Conservation (phyloP, 352 stramenopile species). For the Phytopythium cucurbitacearum region DNA sequence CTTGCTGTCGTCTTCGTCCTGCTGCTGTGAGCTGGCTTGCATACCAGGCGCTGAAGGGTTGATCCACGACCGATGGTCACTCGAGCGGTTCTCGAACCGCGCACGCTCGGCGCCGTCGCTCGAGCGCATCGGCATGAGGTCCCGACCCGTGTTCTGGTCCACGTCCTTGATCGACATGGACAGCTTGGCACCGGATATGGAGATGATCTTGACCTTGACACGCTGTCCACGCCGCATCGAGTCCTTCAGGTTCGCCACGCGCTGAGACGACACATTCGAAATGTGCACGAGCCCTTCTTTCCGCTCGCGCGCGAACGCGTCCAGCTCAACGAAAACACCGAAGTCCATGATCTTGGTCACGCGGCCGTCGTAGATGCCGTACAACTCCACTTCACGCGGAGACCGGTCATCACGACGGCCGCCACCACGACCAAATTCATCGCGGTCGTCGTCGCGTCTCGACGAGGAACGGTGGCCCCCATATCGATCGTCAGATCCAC, state of each 20-base stretch:
- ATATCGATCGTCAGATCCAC: slow-evolving; percentile 1
- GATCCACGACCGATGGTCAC: slow-evolving; percentile 74
- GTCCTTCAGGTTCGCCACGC: slow-evolving; percentile 86
- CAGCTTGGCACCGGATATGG: slow-evolving; percentile 86
- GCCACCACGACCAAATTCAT: slow-evolving; percentile 9
- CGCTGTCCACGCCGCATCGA: slow-evolving; percentile 83
- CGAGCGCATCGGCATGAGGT: slow-evolving; percentile 93
- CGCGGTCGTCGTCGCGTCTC: background rate
- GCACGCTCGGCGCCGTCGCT: slow-evolving; percentile 48
- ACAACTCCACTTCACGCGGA: slow-evolving; percentile 70
- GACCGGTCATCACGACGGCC: slow-evolving; percentile 14
- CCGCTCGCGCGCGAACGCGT: slow-evolving; percentile 46
- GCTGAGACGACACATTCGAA: slow-evolving; percentile 87
- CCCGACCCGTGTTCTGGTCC: slow-evolving; percentile 92
- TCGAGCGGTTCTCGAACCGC: slow-evolving; percentile 36
- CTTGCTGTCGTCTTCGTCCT: slow-evolving; percentile 70
- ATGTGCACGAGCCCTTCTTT: slow-evolving; percentile 95
- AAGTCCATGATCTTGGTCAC: slow-evolving; percentile 97
- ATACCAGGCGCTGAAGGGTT: slow-evolving; percentile 85
- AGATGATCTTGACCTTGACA: slow-evolving; percentile 98
- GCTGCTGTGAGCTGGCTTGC: slow-evolving; percentile 43
- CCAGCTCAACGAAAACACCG: slow-evolving; percentile 95
- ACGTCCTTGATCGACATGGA: slow-evolving; percentile 96
- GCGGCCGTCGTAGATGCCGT: slow-evolving; percentile 93
- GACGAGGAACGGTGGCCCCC: too few relatives aligned